These are phyloP conservation scores for Voacanga thouarsii DNA, from an alignment of 257 asterid genomes.

Conservation along the genomic window DNA sequence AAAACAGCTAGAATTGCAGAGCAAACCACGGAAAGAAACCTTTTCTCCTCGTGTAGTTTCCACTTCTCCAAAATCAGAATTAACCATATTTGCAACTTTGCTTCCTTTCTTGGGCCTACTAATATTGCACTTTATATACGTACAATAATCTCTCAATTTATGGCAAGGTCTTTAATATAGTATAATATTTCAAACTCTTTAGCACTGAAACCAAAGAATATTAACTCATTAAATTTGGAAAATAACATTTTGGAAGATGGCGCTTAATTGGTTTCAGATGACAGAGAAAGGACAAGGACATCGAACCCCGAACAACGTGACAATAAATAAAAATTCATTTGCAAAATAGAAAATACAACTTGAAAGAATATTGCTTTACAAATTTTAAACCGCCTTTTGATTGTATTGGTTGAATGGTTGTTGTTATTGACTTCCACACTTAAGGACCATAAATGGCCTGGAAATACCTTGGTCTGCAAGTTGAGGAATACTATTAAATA, in stretches of 20 bases:
- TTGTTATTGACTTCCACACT: too few species aligned
- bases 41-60: constrained; percentile 25
- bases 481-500: too few species aligned
- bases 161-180: constrained; percentile 23
- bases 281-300: constrained; percentile 8
- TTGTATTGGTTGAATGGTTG: too few species aligned
- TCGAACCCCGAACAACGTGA: constrained; percentile 10
- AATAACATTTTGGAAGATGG: neutral
- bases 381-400: too few species aligned
- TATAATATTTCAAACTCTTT: constrained; percentile 16
- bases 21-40: constrained; percentile 17
- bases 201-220: constrained; percentile 35
- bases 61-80: constrained; percentile 19
- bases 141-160: constrained; percentile 4
- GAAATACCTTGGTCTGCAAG: too few species aligned
- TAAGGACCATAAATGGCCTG: too few species aligned
- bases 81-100: constrained; percentile 13
- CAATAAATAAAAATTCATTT: neutral
- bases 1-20: constrained; percentile 5
- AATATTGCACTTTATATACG: neutral
- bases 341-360: too few species aligned
- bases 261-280: constrained; percentile 3
- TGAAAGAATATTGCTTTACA: too few species aligned
- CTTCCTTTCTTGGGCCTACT: constrained; percentile 27
- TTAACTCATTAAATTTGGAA: neutral